phyloP scores from a whole-genome alignment of 257 asterid species.

The Knoxia roxburghii region DNA sequence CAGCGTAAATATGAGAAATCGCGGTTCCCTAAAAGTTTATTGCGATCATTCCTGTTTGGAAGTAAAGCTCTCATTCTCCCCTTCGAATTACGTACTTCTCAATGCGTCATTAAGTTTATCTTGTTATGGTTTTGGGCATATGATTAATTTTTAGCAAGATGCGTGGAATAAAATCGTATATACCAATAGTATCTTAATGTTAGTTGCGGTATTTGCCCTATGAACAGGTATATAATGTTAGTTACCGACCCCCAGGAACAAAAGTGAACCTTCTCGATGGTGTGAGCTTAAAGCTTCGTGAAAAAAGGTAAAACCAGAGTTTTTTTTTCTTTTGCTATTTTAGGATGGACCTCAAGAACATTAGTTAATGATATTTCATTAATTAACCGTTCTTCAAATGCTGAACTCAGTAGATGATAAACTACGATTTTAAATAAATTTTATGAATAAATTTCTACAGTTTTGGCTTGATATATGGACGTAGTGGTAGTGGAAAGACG shows the following conservation, averaged over 20 bases:
- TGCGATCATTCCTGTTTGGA: slow-evolving; percentile 70
- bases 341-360: not conserved
- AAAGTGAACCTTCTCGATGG: slow-evolving; percentile 60
- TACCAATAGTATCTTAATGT: not conserved
- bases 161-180: not conserved
- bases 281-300: slow-evolving; percentile 64
- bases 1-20: slow-evolving; percentile 3
- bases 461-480: slow-evolving; percentile 83
- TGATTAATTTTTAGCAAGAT: not conserved
- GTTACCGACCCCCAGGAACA: slow-evolving; percentile 85
- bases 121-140: not conserved
- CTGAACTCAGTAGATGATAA: not conserved
- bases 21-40: slow-evolving; percentile 28
- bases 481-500: slow-evolving; percentile 96
- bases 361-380: not conserved
- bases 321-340: not conserved
- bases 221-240: slow-evolving; percentile 54
- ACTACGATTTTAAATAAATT: not conserved
- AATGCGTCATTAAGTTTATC: not conserved
- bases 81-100: too few relatives aligned
- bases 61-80: slow-evolving; percentile 30
- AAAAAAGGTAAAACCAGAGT: slow-evolving; percentile 47
- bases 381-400: not conserved
- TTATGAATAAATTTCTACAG: slow-evolving; percentile 23
- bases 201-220: not conserved